Base-by-base conservation (phyloP, 2,329 filamentous ascomycete genomes). In the Fonsecaea erecta region DNA sequence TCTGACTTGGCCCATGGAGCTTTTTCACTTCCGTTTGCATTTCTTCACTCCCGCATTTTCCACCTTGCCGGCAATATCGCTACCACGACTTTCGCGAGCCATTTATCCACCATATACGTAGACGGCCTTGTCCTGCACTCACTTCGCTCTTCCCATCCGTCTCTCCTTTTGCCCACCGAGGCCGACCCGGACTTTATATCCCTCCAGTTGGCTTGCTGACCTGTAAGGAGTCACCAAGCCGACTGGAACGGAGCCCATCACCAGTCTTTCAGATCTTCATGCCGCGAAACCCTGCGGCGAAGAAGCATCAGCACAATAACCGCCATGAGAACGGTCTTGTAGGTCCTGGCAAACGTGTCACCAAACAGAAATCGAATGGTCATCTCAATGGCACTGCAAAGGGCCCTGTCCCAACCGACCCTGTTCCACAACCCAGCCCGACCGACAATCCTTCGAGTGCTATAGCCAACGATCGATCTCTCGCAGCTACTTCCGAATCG, bases 321-420 rank as follows among this genome's bases (percentile, higher is more conserved):
- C 88, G 90, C 78, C 90, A 96, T 81, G 93, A 97, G 81, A 93
- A 91, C 89, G 92, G 92, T 75, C 84, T 92, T 78, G 90, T 93
- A 84, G 88, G 88, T 74, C 87, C 90, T 59, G 89, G 89, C 71
- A 92, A 88, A 83, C 88, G 88, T 77, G 81, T 88, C 73, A 81
- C 78, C 68, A 84, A 83, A 76, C 82, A 84, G 74, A 85, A 82
- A 74, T 85, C 83, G 66, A 84, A 82, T 78, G 81, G 81, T 71
- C 78, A 85, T 73, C 74, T 85, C 74, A 84, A 84, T 77, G 82
- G 80, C 70, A 79, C 75, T 72, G 74, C 80, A 62, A 81, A 79
- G 76, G 77, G 79, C 70, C 71, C 76, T 72, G 77, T 78, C 68
- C 61, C 69, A 34, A 60, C 66, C 58, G 66, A 68, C 52, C 63